A percentile compares a stretch with the other conserved stretches of the same genome.
Conservation (phyloP, 2,329 filamentous ascomycete species). For the Ceratocystis huliohia region DNA sequence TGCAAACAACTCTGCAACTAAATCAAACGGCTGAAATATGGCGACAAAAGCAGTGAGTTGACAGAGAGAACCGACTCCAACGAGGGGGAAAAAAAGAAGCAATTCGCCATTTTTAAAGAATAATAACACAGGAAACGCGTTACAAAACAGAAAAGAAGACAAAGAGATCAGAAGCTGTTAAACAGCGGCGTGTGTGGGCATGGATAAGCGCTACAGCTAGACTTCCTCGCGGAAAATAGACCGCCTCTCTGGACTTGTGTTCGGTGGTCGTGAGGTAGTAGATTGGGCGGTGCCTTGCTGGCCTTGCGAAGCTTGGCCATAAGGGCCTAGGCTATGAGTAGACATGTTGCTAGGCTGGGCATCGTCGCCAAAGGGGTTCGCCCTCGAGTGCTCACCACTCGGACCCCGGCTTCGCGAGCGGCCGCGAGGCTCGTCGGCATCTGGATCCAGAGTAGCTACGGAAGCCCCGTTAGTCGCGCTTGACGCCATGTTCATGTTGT, state of each 20-base stretch:
- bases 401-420: slow-evolving; percentile 34
- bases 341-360: slow-evolving; percentile 48
- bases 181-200: background rate
- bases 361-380: slow-evolving; percentile 61
- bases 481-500: slow-evolving; percentile 38
- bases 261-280: slow-evolving; percentile 26
- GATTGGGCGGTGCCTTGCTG: slow-evolving; percentile 24
- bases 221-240: slow-evolving; percentile 61
- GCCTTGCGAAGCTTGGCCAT: slow-evolving; percentile 28
- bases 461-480: slow-evolving; percentile 28
- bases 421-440: slow-evolving; percentile 25
- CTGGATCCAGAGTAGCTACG: slow-evolving; percentile 21
- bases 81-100: background rate
- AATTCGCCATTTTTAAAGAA: background rate
- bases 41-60: background rate
- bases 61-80: slow-evolving; percentile 2
- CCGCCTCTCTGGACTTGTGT: slow-evolving; percentile 53
- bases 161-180: background rate
- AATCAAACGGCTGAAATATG: background rate
- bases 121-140: background rate
- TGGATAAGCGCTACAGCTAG: slow-evolving; percentile 27
- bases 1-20: background rate
- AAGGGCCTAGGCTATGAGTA: slow-evolving; percentile 59
- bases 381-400: slow-evolving; percentile 27
- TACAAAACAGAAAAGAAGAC: background rate